Evolutionary conservation across 164 flowering plant genomes (phyloP), one percentile per base, ranked within the genome.

Genomic region (Aristolochia californica): DNA sequence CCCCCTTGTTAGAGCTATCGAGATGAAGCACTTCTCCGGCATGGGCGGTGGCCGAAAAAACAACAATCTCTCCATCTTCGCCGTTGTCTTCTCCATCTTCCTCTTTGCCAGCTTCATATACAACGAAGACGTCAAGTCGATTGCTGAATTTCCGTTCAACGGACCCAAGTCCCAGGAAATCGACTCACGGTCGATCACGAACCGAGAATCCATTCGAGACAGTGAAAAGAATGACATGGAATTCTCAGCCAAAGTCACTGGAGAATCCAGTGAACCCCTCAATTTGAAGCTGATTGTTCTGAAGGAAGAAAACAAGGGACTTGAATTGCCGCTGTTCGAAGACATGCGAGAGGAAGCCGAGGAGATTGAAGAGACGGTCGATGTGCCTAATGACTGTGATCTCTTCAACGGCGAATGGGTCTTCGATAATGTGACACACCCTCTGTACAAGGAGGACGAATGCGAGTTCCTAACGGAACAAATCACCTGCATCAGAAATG

Each of bases 91-190:
- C 74, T 72, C 97, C 5, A 49, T 94, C 2, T 81, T 87, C 58
- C 75, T 90, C 44, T 90, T 94, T 45, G 93, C 82, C 0, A 77
- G 83, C 27, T 94, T 94, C 83, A 87, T 94, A 78, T 90, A 90
- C 84, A 94, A 85, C 26, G 97, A 90, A 59, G 97, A 94, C 66
- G 83, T 87, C 34, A 90, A 85, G 61, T 87, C 97, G 57, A 77
- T 88, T 0, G 96, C 99, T 0, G 95, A 90, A 57, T 88, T 87
- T 52, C 95, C 97, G 5, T 90, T 90, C 56, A 83, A 88, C 0
- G 56, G 73, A 58, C 77, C 82, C 17, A 72, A 61, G 53, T 43
- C 65, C 34, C 81, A 71, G 63, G 81, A 74, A 57, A 53, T 58
- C 43, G 21, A 27, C 45, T 69, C 61, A 44, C 69, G 72, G 59